Evolutionary conservation across 2,329 filamentous ascomycete genomes (phyloP), one percentile per base, ranked within the genome.

Genomic region (Graphilbum ipis-grandicollis): DNA sequence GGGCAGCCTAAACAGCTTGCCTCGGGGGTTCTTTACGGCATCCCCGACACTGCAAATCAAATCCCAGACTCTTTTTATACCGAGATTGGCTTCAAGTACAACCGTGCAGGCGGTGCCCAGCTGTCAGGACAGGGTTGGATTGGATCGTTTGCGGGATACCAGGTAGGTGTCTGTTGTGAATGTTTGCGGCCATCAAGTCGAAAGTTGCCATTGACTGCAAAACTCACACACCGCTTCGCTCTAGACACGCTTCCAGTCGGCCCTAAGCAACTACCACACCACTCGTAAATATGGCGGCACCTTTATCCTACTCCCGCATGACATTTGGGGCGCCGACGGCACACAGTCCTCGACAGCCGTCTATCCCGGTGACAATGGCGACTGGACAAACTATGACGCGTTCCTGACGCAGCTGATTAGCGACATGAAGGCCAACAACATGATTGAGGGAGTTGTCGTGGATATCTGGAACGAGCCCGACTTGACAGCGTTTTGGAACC

Each of bases 401-500:
- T 68, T 63, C 37, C 41, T 65, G 1, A 48, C 52, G 0, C 52
- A 53, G 18, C 46, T 61, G 3, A 48, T 60, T 19, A 32, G 34
- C 12, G 21, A 54, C 35, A 49, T 61, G 10, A 54, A 52, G 19
- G 48, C 46, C 3, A 61, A 61, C 41, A 44, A 50, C 23, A 56
- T 53, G 47, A 50, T 46, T 17, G 49, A 49, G 1, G 56, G 53
- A 0, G 43, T 69, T 0, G 51, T 62, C 0, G 48, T 62, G 9
- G 66, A 70, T 36, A 57, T 67, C 26, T 70, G 66, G 66, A 70
- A 70, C 39, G 66, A 70, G 48, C 62, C 66, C 0, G 65, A 68
- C 37, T 15, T 48, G 9, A 31, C 31, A 3, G 31, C 10, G 4
- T 48, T 46, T 33, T 66, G 62, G 53, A 57, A 56, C 49, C 48